Base-by-base conservation (phyloP, 148 eudicot species). In the Camellia lanceoleosa region DNA sequence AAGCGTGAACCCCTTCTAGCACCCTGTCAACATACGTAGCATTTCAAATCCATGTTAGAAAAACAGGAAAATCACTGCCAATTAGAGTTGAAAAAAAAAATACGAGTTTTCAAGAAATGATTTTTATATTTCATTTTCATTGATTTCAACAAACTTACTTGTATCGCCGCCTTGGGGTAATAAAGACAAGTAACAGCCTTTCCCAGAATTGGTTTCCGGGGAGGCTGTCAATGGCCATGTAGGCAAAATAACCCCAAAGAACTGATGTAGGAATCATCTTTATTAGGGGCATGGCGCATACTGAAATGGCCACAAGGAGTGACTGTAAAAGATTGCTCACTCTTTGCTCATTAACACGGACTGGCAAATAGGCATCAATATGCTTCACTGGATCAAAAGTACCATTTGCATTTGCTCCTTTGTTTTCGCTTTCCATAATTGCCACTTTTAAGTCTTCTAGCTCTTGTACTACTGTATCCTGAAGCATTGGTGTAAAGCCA, bases 161-260 rank as follows among this genome's bases (percentile, higher is more conserved):
- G 89, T 85, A 87, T 79, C 88, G 70, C 19, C 87, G 78, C 55
- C 79, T 71, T 55, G 87, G 88, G 13, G 86, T 38, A 68, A 87
- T 78, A 60, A 89, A 82, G 6, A 89, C 80, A n/a, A 87, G 81
- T 46, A 84, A 68, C 3, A 89, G 5, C 68, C 92, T 78, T 70
- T 89, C 92, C 90, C 92, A 87, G 74, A 89, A 89, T 78, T 89
- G 92, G 63, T 86, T 89, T 61, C 92, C 92, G 4, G 90, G 92
- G 76, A 89, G 90, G 43, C 92, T 89, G 43, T 87, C 92, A 64
- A 89, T 83, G n/a, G 88, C 86, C 92, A 89, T 89, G 78, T 83
- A 89, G 15, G 91, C 91, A 59, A 89, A 89, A 64, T 89, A 89
- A 10, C 93, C 91, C 93, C 93, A 90, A 7, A 88, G 86, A 79